phyloP scores from a whole-genome alignment of 176 grass and related monocot species.

The Carex cristatella region DNA sequence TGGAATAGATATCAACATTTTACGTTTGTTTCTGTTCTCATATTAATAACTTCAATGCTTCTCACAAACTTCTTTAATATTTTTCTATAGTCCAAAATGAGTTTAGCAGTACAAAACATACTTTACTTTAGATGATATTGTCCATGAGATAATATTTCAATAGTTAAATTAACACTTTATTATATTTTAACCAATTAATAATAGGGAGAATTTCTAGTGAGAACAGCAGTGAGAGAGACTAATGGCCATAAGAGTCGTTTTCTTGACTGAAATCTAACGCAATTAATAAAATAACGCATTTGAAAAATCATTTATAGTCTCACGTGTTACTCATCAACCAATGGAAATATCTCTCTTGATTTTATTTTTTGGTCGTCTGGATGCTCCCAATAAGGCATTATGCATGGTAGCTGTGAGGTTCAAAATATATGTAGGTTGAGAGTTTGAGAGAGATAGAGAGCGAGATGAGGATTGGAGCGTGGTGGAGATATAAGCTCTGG shows the following conservation, averaged over 20 bases:
- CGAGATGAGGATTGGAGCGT: neutral
- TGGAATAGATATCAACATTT: neutral
- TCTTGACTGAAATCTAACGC: neutral
- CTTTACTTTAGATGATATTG: neutral
- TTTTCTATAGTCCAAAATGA: neutral
- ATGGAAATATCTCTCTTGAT: constrained; percentile 19
- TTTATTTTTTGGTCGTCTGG: neutral
- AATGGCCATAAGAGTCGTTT: neutral
- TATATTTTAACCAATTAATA: neutral
- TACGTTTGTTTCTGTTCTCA: neutral
- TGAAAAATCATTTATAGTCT: neutral
- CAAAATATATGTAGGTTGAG: neutral
- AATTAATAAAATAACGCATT: neutral
- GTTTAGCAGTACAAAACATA: neutral
- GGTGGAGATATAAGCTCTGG: neutral
- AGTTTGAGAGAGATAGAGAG: neutral
- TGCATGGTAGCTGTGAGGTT: constrained; percentile 9
- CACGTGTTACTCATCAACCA: neutral
- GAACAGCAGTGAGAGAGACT: neutral
- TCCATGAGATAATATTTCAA: neutral
- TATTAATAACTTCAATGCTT: neutral
- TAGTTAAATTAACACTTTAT: neutral
- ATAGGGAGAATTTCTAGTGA: no score
- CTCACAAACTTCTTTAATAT: neutral
- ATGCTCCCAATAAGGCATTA: neutral